phyloP scores from a whole-genome alignment of 140 eudicot species.

The Erigeron philadelphicus region DNA sequence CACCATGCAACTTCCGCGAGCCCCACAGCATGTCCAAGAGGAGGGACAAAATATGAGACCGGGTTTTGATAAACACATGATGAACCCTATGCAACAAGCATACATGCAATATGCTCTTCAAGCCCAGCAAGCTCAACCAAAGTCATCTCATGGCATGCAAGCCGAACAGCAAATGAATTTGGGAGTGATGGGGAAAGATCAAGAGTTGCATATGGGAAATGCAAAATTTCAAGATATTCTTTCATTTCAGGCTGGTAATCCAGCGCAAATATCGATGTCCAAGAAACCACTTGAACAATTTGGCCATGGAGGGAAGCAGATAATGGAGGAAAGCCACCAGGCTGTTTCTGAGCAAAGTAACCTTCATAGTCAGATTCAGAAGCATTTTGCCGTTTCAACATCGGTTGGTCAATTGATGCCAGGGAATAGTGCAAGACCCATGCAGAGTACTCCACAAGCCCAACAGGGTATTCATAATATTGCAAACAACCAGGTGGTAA shows the following conservation, averaged over 20 bases:
- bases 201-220: conserved; percentile 50
- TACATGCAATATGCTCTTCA: conserved; percentile 66
- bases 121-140: conserved; percentile 48
- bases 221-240: conserved; percentile 52
- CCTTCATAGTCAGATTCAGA: conserved; percentile 23
- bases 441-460: conserved; percentile 45
- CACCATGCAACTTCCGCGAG: conserved; percentile 47
- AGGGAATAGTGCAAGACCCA: conserved; percentile 41
- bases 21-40: conserved; percentile 17
- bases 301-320: conserved; percentile 18
- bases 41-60: conserved; percentile 52
- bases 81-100: conserved; percentile 79
- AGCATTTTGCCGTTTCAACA: conserved; percentile 39
- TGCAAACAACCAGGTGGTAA: conserved; percentile 34
- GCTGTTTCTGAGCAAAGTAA: conserved; percentile 45
- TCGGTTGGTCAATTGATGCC: conserved; percentile 47
- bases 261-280: conserved; percentile 39
- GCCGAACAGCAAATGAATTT: conserved; percentile 58
- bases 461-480: conserved; percentile 36
- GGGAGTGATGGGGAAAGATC: conserved; percentile 56
- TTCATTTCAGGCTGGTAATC: conserved; percentile 39
- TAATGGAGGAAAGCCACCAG: conserved; percentile 42
- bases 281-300: conserved; percentile 35
- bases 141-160: conserved; percentile 53
- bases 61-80: conserved; percentile 63